Base-by-base conservation (phyloP, 495 filamentous ascomycete species). In the Hypoxylon perforatum region DNA sequence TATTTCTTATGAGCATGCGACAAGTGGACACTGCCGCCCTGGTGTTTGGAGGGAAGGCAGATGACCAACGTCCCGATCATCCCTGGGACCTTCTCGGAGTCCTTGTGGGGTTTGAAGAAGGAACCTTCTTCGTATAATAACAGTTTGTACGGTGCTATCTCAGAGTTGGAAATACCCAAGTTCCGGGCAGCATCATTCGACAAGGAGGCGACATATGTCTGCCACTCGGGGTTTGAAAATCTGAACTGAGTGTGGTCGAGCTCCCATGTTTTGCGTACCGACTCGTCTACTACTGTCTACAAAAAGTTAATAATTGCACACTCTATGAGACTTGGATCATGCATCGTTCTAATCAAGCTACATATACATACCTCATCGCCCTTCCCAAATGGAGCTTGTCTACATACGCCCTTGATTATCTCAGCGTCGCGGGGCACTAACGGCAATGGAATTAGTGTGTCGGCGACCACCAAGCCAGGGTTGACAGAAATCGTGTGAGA, bases 61-160 rank as follows among this genome's bases (percentile, higher is more conserved):
- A 87, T 75, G 9, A 84, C 79, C 17, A 86, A 67, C 0, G 84
- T 87, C 14, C 73, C 84, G 56, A 87, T 38, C 65, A 65, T 66
- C 80, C 81, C 86, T 80, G 78, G 75, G 2, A 65, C 74, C 58
- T 86, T 87, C 55, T 86, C 84, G 0, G 79, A 78, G 67, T 87
- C 84, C 61, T 77, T 76, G 60, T 87, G 83, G 8, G 73, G 67
- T 36, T 83, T 80, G 63, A 85, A 86, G 39, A 83, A 77, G 0
- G 83, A 80, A 0, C 81, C 85, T 52, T 82, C 62, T 55, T 84
- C 84, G 61, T 87, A 86, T 3, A 87, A 61, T 5, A 86, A 67
- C 38, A 86, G 46, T 83, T 87, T 17, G 69, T 82, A 69, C 83
- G 81, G 80, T 84, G 83, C 75, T 73, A 6, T 73, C 51, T 86